Base-by-base conservation (phyloP, 1,284 basidiomycete genomes). In the Leccinum subrobustum region DNA sequence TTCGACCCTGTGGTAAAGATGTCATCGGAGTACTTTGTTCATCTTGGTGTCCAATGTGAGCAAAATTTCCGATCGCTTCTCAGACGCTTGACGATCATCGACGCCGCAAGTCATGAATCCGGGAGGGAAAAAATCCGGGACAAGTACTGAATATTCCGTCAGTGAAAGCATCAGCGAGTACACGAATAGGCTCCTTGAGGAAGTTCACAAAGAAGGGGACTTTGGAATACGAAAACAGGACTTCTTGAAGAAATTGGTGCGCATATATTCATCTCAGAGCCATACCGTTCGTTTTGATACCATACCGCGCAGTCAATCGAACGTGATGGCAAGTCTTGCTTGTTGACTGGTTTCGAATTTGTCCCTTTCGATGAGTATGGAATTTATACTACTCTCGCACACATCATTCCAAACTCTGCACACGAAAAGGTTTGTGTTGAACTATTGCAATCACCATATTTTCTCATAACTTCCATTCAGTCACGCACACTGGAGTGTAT, bases 21-120 rank as follows among this genome's bases (percentile, higher is more conserved):
- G 54, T 31, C 60, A 25, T 51, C 33, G 0, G 33, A 62, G 27
- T 58, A 39, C n/a, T 59, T 63, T 14, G 33, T 33, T 29, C 60
- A 50, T 44, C 27, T 62, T 33, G 48, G 60, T 47, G 31, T 61
- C 6, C 42, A 27, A 25, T 52, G 61, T 63, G 39, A 63, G 60
- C 31, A 35, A 56, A 35, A 6, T 23, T 42, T 14, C 9, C 50
- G 4, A 18, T 53, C 11, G 5, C 27, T 20, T 6, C 6, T 54
- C 39, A 7, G 23, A 54, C 8, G 6, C 8, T 39, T 35, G 33
- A 27, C 5, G 48, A 52, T 35, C 3, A 52, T 56, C 37, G 35
- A 54, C 29, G 4, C 4, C 11, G 18, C 18, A 53, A 53, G 52
- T 53, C 33, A 37, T 53, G 52, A 23, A 53, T 53, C 18, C 20